A percentile compares a stretch with the other conserved stretches of the same genome.
phyloP scores from a whole-genome alignment of 2,329 filamentous ascomycete species.

The Capronia epimyces region DNA sequence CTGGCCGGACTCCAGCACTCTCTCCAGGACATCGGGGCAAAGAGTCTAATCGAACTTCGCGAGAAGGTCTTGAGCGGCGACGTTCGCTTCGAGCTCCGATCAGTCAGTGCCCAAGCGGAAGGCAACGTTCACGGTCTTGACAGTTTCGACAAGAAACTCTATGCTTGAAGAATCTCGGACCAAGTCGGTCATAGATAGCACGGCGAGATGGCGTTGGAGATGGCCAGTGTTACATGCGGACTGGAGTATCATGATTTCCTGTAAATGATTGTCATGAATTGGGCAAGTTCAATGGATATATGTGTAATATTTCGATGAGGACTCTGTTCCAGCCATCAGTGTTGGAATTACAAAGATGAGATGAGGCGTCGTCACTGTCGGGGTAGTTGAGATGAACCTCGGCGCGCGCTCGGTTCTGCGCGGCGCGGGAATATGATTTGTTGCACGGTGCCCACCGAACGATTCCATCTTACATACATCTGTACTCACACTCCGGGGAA shows the following conservation, averaged over 20 bases:
- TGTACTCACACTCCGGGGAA: too few relatives aligned
- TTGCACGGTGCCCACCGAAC: slow-evolving; percentile 2
- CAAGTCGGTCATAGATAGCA: slow-evolving; percentile 1
- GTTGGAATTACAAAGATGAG: too few relatives aligned
- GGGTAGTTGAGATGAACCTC: slow-evolving; percentile 5
- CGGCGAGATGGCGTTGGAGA: slow-evolving; percentile 9
- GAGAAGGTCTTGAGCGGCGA: slow-evolving; percentile 65
- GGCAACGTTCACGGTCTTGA: slow-evolving; percentile 95
- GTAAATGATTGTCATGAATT: slow-evolving; percentile 9
- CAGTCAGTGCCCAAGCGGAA: slow-evolving; percentile 89
- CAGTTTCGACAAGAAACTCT: slow-evolving; percentile 99
- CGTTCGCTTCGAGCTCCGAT: slow-evolving; percentile 89
- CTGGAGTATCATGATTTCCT: neutral
- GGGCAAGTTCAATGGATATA: neutral
- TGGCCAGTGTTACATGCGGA: neutral
- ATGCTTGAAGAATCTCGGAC: slow-evolving; percentile 57
- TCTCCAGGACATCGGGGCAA: slow-evolving; percentile 87
- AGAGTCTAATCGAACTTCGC: slow-evolving; percentile 72
- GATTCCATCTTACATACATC: neutral
- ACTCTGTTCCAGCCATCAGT: neutral
- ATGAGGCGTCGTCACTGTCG: too few relatives aligned
- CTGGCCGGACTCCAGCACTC: slow-evolving; percentile 95
- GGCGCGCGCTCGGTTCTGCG: slow-evolving; percentile 5
- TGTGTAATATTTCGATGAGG: too few relatives aligned
- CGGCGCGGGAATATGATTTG: neutral